A percentile compares a stretch with the other conserved stretches of the same genome.
These are phyloP conservation scores for Hemileia vastatrix DNA, from an alignment of 1,284 basidiomycete genomes.

Conservation along the genomic window DNA sequence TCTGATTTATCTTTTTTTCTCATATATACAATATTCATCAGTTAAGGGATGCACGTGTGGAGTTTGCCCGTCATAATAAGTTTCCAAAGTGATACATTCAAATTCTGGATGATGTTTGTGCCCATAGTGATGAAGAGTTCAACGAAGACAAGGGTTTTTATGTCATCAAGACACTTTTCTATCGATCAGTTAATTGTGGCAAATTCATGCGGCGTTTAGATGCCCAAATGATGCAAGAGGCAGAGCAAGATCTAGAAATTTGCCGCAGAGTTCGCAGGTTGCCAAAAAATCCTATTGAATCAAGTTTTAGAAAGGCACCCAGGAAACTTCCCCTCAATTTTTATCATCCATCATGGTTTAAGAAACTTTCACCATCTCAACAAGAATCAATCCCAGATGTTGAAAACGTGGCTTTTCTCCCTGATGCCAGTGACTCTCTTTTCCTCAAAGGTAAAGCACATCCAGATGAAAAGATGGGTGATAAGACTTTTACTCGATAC, in stretches of 20 bases:
- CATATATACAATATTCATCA: slow-evolving; percentile 1
- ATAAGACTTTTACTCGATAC: neutral
- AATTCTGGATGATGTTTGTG: neutral
- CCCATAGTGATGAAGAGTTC: slow-evolving; percentile 12
- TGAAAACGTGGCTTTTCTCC: neutral
- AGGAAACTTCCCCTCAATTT: slow-evolving; percentile 8
- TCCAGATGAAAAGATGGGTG: slow-evolving; percentile 7
- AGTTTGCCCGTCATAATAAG: slow-evolving; percentile 6
- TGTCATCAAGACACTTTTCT: slow-evolving; percentile 5
- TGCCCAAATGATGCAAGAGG: neutral
- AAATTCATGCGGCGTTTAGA: neutral
- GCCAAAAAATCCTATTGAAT: neutral
- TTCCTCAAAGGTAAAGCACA: neutral
- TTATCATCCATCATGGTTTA: slow-evolving; percentile 4
- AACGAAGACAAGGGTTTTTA: neutral
- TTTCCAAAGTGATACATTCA: slow-evolving; percentile 2
- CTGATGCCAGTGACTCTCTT: slow-evolving; percentile 3
- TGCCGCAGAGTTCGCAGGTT: slow-evolving; percentile 1
- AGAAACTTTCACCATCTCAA: neutral
- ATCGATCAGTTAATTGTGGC: neutral
- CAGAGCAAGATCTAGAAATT: neutral
- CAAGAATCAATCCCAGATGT: neutral
- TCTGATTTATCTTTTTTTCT: neutral
- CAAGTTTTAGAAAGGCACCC: neutral
- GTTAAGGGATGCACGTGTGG: neutral